Evolutionary conservation across 176 grass and related monocot genomes (phyloP), one percentile per base, ranked within the genome.

Genomic region (Eleusine coracana): DNA sequence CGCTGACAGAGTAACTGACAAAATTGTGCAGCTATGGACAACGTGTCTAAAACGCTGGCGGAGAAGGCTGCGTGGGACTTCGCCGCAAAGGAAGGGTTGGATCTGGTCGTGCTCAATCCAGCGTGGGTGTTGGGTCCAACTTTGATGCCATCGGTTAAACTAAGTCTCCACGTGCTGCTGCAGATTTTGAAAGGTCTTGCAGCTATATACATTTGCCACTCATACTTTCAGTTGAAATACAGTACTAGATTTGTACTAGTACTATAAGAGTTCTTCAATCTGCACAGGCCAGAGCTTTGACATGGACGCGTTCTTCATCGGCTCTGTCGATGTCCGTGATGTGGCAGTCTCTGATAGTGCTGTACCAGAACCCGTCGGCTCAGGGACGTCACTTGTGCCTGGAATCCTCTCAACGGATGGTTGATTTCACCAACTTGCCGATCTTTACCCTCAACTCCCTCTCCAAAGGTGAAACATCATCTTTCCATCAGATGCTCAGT

Each of bases 21-120:
- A 5, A 54, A 17, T 15, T 5, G 1, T 70, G 58, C 75, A 92
- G 89, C 5, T 86, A 18, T 92, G 87, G 92, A 94, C 54, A 80
- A 65, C 68, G 25, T 94, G 8, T 94, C 92, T 0, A 94, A 94
- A 67, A 94, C 84, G 54, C 55, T 87, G 69, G 89, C 87, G 3
- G 92, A 92, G 86, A 89, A 83, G 46, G 89, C 81, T 18, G 89
- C 89, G 17, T 92, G 92, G 89, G 48, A 86, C 1, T 92, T 92
- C 18, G 89, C 85, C 29, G 69, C 6, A 37, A 66, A 70, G 15
- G 92, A 89, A 18, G 84, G 69, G 5, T 23, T 94, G 56, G 68
- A 87, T 59, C 37, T 90, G 20, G 87, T 83, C 1, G 85, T 85
- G 70, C 76, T 92, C n/a, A 89, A 89, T 85, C 89, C 92, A 5